Evolutionary conservation across 2,329 filamentous ascomycete genomes (phyloP).

Genomic region (Cercospora zeina): DNA sequence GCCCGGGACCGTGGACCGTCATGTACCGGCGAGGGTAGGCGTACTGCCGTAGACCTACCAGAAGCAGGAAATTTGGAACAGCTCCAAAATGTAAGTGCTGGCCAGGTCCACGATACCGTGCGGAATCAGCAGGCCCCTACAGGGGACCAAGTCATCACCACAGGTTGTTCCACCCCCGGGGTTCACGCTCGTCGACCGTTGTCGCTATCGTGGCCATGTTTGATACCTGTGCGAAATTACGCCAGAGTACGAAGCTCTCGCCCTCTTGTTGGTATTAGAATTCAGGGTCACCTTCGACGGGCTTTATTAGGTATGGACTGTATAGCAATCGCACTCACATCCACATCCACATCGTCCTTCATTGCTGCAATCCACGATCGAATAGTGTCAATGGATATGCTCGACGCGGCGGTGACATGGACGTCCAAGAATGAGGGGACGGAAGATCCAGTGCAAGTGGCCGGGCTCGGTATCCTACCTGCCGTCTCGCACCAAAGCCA

Average conservation of each 20-base stretch:
- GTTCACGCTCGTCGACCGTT: constrained; percentile 3
- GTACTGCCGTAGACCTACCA: background rate
- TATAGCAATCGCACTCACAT: constrained; percentile 1
- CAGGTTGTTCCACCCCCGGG: constrained; percentile 4
- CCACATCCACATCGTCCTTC: background rate
- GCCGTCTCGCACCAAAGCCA: constrained; percentile 15
- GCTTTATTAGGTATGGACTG: background rate
- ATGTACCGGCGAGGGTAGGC: background rate
- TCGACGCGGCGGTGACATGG: constrained; percentile 18
- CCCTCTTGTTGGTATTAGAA: constrained; percentile 8
- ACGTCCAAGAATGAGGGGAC: constrained; percentile 13
- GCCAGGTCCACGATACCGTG: background rate
- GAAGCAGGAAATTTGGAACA: constrained; percentile 2
- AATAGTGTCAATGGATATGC: constrained; percentile 16
- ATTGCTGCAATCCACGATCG: background rate
- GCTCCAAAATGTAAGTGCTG: constrained; percentile 1
- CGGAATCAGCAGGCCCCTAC: background rate
- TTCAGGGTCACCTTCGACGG: background rate
- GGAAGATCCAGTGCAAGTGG: constrained; percentile 21
- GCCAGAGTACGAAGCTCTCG: constrained; percentile 11
- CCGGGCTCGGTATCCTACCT: constrained; percentile 21
- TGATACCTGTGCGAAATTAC: constrained; percentile 12
- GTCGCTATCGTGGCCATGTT: constrained; percentile 6
- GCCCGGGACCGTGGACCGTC: constrained; percentile 1
- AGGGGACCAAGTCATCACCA: background rate